Base-by-base conservation (phyloP, 2,329 filamentous ascomycete species). In the Fusarium ambrosium region DNA sequence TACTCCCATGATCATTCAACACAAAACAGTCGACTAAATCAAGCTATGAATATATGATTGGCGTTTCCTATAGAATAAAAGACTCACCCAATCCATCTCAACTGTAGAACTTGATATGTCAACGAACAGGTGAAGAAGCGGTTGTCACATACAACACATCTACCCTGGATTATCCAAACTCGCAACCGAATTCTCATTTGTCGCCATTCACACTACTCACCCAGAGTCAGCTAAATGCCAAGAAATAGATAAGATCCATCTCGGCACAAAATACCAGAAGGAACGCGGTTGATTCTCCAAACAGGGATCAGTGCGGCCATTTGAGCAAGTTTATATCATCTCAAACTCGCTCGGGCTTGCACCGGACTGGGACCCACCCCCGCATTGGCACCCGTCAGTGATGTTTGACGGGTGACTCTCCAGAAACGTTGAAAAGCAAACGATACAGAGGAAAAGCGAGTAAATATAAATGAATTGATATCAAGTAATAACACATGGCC, bases 241-340 rank as follows among this genome's bases (percentile, higher is more conserved):
- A 60, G 36, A 27, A 58, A 18, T 22, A 58, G 56, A 39, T 60
- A 60, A 60, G 22, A 27, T 60, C 22, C 22, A 27, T 51, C 6
- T 41, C 34, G 22, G 34, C 18, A 39, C 36, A 14, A 20, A 41
- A 41, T 18, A 37, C 9, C 29, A 62, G n/a, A 59, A 56, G 29
- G 20, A 36, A 41, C 62, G 29, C 62, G 29, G 39, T 29, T 4
- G 55, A 61, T 32, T n/a, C 34, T 34, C 34, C 66, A 56, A 51
- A 51, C 69, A 74, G 70, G 75, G 69, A 62, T 74, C 64, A 32
- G 51, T 83, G 83, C 81, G 83, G 76, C 71, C 75, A 80, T 84
- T 84, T 84, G 83, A 84, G 83, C 83, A 84, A 84, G 83, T 84
- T 84, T 83, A 78, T 75, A 73, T 66, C 43, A 20, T 73, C 77